Evolutionary conservation across 192 early-diverging fungal species (phyloP).

Genomic region (Ambispora gerdemannii): DNA sequence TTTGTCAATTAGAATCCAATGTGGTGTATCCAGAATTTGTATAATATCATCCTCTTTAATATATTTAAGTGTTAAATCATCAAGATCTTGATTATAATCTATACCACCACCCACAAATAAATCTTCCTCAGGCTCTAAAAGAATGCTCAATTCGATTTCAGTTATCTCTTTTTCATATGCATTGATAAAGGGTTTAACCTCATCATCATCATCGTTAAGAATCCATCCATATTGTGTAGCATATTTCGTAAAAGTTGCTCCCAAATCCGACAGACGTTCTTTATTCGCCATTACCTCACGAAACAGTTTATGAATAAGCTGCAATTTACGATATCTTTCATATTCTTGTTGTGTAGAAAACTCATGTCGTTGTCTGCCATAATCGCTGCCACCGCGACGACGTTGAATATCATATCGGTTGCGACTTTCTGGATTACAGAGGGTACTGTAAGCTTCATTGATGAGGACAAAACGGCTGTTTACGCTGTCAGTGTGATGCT

Average conservation of each 20-base stretch:
- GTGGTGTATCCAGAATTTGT: slow-evolving; percentile 7
- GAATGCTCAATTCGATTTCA: slow-evolving; percentile 21
- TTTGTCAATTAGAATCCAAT: slow-evolving; percentile 26
- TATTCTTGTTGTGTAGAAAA: neutral
- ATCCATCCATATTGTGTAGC: slow-evolving; percentile 6
- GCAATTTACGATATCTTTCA: neutral
- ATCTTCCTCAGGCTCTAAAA: slow-evolving; percentile 1
- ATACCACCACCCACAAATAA: neutral
- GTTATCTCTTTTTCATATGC: slow-evolving; percentile 20
- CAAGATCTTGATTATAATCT: neutral
- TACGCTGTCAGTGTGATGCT: neutral
- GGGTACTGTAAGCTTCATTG: slow-evolving; percentile 19
- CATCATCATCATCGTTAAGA: neutral
- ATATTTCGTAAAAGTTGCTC: neutral
- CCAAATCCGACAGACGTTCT: slow-evolving; percentile 10
- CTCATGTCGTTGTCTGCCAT: neutral
- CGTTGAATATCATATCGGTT: neutral
- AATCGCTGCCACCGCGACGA: neutral
- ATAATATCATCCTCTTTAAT: slow-evolving; percentile 20
- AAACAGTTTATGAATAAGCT: neutral
- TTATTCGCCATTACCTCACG: slow-evolving; percentile 23
- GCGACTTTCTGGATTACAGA: slow-evolving; percentile 1
- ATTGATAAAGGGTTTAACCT: neutral
- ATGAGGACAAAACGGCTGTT: slow-evolving; percentile 24
- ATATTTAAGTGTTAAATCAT: neutral